Base-by-base conservation (phyloP, 2,329 filamentous ascomycete genomes). In the Stagonosporopsis tanaceti region DNA sequence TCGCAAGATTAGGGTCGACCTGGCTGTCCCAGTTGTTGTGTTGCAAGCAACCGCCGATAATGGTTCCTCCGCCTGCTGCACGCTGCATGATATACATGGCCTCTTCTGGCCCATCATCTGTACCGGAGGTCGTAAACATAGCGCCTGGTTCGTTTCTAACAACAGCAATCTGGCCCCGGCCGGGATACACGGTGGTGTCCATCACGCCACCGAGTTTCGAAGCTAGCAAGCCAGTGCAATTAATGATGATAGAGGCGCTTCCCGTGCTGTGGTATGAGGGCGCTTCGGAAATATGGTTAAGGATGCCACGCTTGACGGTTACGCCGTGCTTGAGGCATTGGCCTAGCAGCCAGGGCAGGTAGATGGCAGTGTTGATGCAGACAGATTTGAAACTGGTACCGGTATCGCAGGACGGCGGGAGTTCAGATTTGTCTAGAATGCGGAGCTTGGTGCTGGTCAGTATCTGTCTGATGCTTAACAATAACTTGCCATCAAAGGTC, bases 341-440 rank as follows among this genome's bases (percentile, higher is more conserved):
- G 0, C 91, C 90, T 0, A 91, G 81, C 0, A 98, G 87, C 87
- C 91, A 97, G 4, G 91, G 87, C 2, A 97, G 86, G 77, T 97
- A 98, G 56, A 97, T 78, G 39, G 90, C 87, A 0, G 91, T 91
- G 78, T 98, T 97, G 75, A 97, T 94, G 78, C 93, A 97, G 38
- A 97, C 88, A 1, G 91, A 94, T 7, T 86, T 92, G 76, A 95
- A 97, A 53, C 84, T 81, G 47, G 86, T 90, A 24, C 87, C 93
- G 11, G 89, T 89, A 59, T 92, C 88, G 50, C 89, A 85, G 17
- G 85, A 90, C 0, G 79, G 67, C 0, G 86, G 85, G 1, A 96
- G 79, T 64, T 70, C 82, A 9, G 79, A 76, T 32, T 82, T 74
- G 4, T 82, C 71, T 3, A 94, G 76, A 55, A 87, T 79, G 59